Base-by-base conservation (phyloP, 2,329 filamentous ascomycete species). In the Diaporthe citri region DNA sequence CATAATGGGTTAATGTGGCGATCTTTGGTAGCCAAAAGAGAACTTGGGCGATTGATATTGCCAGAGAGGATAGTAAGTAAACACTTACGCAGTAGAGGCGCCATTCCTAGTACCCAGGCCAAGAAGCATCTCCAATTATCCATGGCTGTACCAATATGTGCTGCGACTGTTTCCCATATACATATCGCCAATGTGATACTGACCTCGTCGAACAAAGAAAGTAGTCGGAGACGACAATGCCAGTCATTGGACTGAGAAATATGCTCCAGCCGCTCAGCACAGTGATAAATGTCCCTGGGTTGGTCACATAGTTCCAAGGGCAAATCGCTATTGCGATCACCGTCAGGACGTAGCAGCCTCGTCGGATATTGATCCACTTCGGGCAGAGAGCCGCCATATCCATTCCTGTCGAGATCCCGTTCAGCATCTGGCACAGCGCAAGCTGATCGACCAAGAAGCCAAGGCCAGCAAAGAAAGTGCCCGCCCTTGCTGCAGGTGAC, bases 191-290 rank as follows among this genome's bases (percentile, higher is more conserved):
- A 87, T 80, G 64, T 86, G 85, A 70, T 88, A 77, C 43, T 82
- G 80, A 60, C 81, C 74, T 12, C 78, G 76, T 22, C 86, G 82
- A 4, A 88, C 79, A 17, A 17, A 88, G 64, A 76, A 85, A 86
- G 77, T 88, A 89, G 64, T 88, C 85, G 41, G 83, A 83, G 20
- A 87, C 79, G 77, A 87, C 82, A 15, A 88, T 82, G 3, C 86
- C 87, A 4, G 84, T 85, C 80, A 87, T 84, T 0, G 87, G 87
- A 1, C 83, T 85, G 3, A 89, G 80, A 77, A 89, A 88, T n/a
- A 89, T 84, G 2, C 80, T 78, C 79, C 78, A 82, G 4, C 79
- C 79, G n/a, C 77, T 79, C 5, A 82, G 76, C 2, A 82, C 80
- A 3, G 79, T 80, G 66, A 82, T 80, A 80, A 89, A 88, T 1